A percentile compares a stretch with the other conserved stretches of the same genome.
These are phyloP conservation scores for Cronartium quercuum DNA, from an alignment of 1,284 basidiomycete genomes.

Conservation along the genomic window DNA sequence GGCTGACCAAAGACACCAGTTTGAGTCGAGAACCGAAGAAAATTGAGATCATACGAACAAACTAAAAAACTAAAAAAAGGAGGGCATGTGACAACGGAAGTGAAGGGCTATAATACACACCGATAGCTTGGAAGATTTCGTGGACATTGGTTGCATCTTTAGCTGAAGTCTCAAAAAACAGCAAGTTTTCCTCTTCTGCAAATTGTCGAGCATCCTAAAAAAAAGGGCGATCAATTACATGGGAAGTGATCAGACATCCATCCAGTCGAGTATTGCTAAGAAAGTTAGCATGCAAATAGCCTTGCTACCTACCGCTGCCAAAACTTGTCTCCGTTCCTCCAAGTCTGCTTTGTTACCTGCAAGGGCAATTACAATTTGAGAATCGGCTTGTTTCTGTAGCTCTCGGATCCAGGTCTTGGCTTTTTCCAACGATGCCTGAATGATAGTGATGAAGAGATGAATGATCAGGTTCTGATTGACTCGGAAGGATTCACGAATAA, in stretches of 20 bases:
- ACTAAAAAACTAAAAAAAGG: not conserved
- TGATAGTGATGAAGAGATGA: not conserved
- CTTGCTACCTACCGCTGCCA: slow-evolving; percentile 52
- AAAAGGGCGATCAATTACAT: no score
- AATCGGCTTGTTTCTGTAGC: slow-evolving; percentile 93
- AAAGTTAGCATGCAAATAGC: not conserved
- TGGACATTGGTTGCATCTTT: slow-evolving; percentile 85
- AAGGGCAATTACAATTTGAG: slow-evolving; percentile 88
- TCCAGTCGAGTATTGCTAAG: no score
- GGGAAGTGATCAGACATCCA: no score
- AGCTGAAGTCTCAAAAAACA: slow-evolving; percentile 94
- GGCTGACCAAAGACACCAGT: not conserved
- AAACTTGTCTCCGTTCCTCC: slow-evolving; percentile 63
- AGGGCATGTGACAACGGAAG: not conserved
- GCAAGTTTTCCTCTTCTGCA: slow-evolving; percentile 85
- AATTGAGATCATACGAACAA: not conserved
- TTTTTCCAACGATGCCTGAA: slow-evolving; percentile 75
- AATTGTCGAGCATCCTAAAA: slow-evolving; percentile 76
- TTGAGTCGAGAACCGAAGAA: no score
- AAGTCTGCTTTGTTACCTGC: slow-evolving; percentile 94
- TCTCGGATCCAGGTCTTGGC: slow-evolving; percentile 94
- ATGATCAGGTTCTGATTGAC: not conserved
- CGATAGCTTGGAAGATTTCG: slow-evolving; percentile 80
- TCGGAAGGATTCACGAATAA: not conserved
- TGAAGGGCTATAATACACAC: slow-evolving; percentile 52